These are phyloP conservation scores for Penicillium robsamsonii DNA, from an alignment of 495 filamentous ascomycete species.

Conservation along the genomic window DNA sequence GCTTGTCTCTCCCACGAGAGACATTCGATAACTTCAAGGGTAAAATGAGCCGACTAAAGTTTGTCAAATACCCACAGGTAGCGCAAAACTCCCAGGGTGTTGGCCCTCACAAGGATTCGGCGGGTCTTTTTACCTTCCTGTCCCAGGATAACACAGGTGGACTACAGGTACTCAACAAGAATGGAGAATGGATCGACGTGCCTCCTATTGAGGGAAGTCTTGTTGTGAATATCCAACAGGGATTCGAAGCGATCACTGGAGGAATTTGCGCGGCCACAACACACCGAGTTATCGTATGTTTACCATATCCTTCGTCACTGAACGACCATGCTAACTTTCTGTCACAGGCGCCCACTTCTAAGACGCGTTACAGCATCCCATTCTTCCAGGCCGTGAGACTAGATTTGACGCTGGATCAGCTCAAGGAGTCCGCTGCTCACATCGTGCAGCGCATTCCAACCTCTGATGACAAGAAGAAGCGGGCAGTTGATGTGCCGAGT, in stretches of 20 bases:
- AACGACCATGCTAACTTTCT: background rate
- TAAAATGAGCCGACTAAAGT: slow-evolving; percentile 84
- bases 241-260: slow-evolving; percentile 83
- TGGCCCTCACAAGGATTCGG: slow-evolving; percentile 88
- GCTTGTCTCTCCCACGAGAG: slow-evolving; percentile 65
- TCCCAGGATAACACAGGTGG: slow-evolving; percentile 55
- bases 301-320: no score
- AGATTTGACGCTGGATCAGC: slow-evolving; percentile 67
- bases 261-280: slow-evolving; percentile 85
- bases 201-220: slow-evolving; percentile 47
- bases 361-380: slow-evolving; percentile 73
- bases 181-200: slow-evolving; percentile 50
- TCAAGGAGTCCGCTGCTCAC: slow-evolving; percentile 37
- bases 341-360: slow-evolving; percentile 34
- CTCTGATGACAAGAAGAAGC: slow-evolving; percentile 36
- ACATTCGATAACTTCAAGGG: slow-evolving; percentile 88
- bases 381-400: slow-evolving; percentile 89
- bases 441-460: slow-evolving; percentile 38
- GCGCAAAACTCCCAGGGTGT: slow-evolving; percentile 68
- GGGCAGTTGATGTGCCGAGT: slow-evolving; percentile 42
- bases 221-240: slow-evolving; percentile 71
- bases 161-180: slow-evolving; percentile 50
- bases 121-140: slow-evolving; percentile 56
- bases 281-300: slow-evolving; percentile 64
- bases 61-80: slow-evolving; percentile 82